Evolutionary conservation across 352 stramenopile genomes (phyloP).

Genomic region (Globisporangium paroecandrum): DNA sequence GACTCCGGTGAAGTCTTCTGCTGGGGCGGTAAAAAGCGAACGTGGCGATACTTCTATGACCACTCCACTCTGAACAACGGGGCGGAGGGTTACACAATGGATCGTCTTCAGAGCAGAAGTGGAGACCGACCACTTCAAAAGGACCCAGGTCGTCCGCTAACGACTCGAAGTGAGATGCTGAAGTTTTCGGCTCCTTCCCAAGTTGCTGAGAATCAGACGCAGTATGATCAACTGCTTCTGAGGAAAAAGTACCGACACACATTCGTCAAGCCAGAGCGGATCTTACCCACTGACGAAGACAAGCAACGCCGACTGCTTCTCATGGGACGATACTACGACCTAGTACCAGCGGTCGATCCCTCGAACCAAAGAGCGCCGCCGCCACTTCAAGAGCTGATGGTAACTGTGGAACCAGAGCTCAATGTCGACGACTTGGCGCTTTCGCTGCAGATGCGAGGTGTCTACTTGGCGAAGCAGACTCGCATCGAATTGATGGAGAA

Average conservation of each 20-base stretch:
- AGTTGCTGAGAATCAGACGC: conserved; percentile 27
- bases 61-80: conserved; percentile 22
- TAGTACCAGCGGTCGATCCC: conserved; percentile 24
- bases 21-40: conserved; percentile 68
- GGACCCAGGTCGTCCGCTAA: conserved; percentile 28
- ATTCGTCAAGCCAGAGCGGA: conserved; percentile 42
- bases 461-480: conserved; percentile 58
- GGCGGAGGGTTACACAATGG: not conserved
- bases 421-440: conserved; percentile 62
- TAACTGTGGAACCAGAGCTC: conserved; percentile 63
- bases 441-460: conserved; percentile 55
- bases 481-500: conserved; percentile 53
- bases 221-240: conserved; percentile 33
- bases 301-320: conserved; percentile 37
- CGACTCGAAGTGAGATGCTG: conserved; percentile 60
- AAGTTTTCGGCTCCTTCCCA: conserved; percentile 52
- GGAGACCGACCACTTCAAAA: not conserved
- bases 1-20: conserved; percentile 71
- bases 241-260: conserved; percentile 46
- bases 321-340: conserved; percentile 56
- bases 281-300: conserved; percentile 39
- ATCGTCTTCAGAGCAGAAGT: conserved; percentile 1
- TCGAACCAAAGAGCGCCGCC: conserved; percentile 12
- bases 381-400: conserved; percentile 39
- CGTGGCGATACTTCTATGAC: conserved; percentile 76